Base-by-base conservation (phyloP, 2,329 filamentous ascomycete species). In the Coniella lustricola region DNA sequence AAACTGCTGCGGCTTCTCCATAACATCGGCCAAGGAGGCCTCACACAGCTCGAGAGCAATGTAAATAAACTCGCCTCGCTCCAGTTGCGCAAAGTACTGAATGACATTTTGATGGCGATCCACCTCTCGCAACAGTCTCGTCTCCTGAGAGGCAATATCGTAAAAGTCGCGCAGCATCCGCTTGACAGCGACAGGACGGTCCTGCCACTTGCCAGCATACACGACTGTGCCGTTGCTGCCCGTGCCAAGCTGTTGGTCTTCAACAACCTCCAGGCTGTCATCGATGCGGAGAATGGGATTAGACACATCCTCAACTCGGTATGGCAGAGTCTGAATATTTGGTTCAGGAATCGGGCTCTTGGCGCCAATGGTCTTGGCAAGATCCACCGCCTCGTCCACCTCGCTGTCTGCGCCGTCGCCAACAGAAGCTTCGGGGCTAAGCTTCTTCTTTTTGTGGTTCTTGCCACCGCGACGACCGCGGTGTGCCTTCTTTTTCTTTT, bases 161-260 rank as follows among this genome's bases (percentile, higher is more conserved):
- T 90, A 96, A 59, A 96, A 96, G 57, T 95, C 88, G 31, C 91
- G 88, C 52, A 97, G 74, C 89, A 98, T 95, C 31, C 93, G 82
- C 73, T 98, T 98, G 41, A 98, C 89, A 1, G 93, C 93, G 21
- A 98, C 91, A 38, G 90, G 85, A 44, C 90, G 84, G 20, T 90
- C 90, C 64, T 95, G 93, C 63, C 95, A 97, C 46, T 84, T 87
- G n/a, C 93, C 93, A 42, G 88, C 85, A 64, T 93, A 97, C 0
- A 98, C 93, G 46, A 94, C 82, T 0, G 93, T 98, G n/a, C 93
- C 93, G 62, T 96, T 95, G 64, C 91, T 97, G 47, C 93, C 93
- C 51, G 88, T 84, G 18, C 82, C 82, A 25, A 85, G 71, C 54
- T 83, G 77, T 57, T 77, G 71, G 39, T 82, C 76, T 38, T 77